Percentiles rank a stretch among this genome's conserved stretches.
Conservation (phyloP, 495 filamentous ascomycete species). For the Aspergillus campestris region DNA sequence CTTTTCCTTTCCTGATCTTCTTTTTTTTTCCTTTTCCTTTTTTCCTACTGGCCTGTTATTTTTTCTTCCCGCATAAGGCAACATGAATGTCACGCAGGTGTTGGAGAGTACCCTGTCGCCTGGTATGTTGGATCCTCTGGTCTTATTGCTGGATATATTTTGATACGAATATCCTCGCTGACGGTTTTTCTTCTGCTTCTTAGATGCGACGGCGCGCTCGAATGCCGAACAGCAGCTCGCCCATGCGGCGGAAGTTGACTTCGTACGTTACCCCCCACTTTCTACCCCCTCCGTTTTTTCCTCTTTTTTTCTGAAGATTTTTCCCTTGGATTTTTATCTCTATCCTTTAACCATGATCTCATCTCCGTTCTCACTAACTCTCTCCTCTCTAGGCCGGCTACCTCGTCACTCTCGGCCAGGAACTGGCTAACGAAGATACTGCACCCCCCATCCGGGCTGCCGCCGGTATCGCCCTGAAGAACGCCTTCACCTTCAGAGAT, state of each 20-base stretch:
- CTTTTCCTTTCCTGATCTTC: constrained; percentile 23
- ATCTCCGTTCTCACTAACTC: constrained; percentile 10
- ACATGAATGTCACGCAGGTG: constrained; percentile 75
- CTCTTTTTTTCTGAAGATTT: neutral
- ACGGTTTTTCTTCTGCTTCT: constrained; percentile 19
- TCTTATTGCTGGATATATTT: neutral
- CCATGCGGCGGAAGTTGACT: constrained; percentile 86
- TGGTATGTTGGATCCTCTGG: constrained; percentile 47
- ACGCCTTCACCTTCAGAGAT: constrained; percentile 90
- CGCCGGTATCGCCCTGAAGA: constrained; percentile 93
- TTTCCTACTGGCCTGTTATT: constrained; percentile 20
- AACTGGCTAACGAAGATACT: constrained; percentile 84
- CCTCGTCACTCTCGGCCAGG: constrained; percentile 79
- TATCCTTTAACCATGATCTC: constrained; percentile 12
- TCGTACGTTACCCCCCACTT: constrained; percentile 56
- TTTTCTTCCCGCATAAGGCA: constrained; percentile 25
- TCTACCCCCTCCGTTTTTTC: neutral
- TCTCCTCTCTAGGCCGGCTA: constrained; percentile 61
- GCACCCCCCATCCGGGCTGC: constrained; percentile 78
- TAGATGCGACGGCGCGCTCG: constrained; percentile 83
- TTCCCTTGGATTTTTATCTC: neutral
- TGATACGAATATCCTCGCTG: constrained; percentile 9
- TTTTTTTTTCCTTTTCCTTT: constrained; percentile 11
- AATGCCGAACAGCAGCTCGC: constrained; percentile 89
- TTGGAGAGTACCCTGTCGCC: constrained; percentile 86